phyloP scores from a whole-genome alignment of 179 eudicot genomes.

The Gypsophila paniculata region DNA sequence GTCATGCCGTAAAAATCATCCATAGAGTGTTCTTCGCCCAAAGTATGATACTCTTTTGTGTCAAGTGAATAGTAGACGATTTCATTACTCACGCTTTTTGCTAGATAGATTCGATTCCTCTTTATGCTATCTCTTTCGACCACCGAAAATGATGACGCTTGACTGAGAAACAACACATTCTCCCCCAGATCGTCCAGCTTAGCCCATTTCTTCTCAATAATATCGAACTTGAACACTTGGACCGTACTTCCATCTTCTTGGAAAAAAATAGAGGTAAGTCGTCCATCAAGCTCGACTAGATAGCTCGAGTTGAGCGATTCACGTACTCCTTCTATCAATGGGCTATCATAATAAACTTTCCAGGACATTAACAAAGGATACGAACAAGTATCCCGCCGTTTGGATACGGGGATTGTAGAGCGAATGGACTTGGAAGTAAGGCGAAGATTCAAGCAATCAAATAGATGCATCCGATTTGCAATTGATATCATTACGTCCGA shows the following conservation, averaged over 20 bases:
- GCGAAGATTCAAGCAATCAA: background rate
- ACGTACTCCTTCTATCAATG: background rate
- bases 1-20: background rate
- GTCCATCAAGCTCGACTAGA: background rate
- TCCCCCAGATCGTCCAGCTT: background rate
- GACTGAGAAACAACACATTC: background rate
- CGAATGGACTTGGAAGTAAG: background rate
- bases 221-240: background rate
- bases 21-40: background rate
- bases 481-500: background rate
- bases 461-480: background rate
- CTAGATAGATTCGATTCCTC: background rate
- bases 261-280: background rate
- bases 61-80: background rate
- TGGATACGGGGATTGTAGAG: background rate
- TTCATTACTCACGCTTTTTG: background rate
- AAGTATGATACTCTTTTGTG: background rate
- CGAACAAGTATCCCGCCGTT: background rate
- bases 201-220: background rate
- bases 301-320: background rate
- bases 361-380: conserved; percentile 1
- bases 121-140: background rate
- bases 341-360: background rate
- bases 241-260: background rate
- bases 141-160: background rate